Evolutionary conservation across 352 stramenopile species (phyloP), one percentile per base, ranked within the genome.

Genomic region (Phytophthora cryptogea): DNA sequence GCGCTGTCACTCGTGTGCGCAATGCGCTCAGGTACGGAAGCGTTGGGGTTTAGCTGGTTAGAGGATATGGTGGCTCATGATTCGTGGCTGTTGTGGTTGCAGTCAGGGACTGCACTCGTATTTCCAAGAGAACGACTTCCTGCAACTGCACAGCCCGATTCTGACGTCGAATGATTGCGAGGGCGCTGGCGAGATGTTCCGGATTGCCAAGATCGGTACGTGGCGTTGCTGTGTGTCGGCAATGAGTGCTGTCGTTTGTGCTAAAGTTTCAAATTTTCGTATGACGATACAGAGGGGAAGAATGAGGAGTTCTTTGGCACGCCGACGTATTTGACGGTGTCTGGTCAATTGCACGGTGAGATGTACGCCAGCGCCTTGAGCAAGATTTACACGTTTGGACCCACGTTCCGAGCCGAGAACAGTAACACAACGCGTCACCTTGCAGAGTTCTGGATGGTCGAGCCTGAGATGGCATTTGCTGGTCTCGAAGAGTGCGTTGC

Each of bases 351-450:
- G 7, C 95, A 97, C 41, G 96, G 76, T 14, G 97, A 99, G 74
- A 98, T 98, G 49, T 98, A 99, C 62, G 97, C 97, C 9, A 98
- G 85, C 62, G 96, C 96, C 7, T 68, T 99, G 49, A 95, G 95
- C 63, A 97, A 99, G 70, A 91, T 99, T 40, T 99, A 99, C 78
- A 99, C 97, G 1, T 99, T 99, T 71, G 97, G 97, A 2, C 97
- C 97, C 28, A 99, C 97, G 2, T 99, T 99, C 70, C 90, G 97
- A 28, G 97, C 97, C 0, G 97, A 99, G 73, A 99, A 99, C 81
- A 98, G 83, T 65, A 97, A 99, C 77, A 99, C 97, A 14, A 94
- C 92, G 9, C 82, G 97, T 32, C 97, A 99, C 68, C 77, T 99
- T 43, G 90, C 94, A 20, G 95, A 99, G 63, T 99, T 99, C 73